Percentiles rank a stretch among this genome's conserved stretches.
phyloP scores from a whole-genome alignment of 257 asterid species.

The Echites panduratus region DNA sequence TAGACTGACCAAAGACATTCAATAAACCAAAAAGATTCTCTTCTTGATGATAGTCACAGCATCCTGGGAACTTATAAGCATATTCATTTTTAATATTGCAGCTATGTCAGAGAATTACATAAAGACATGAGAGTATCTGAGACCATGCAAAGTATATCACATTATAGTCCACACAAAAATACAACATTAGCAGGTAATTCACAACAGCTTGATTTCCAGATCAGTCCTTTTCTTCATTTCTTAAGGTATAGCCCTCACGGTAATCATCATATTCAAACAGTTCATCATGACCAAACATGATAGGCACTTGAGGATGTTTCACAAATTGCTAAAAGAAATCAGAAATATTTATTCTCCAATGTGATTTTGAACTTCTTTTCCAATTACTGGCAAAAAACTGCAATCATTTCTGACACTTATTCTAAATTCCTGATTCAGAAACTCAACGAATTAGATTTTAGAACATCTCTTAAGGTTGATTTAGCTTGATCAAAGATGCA shows the following conservation, averaged over 20 bases:
- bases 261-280: background rate
- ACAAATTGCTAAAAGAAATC: background rate
- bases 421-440: background rate
- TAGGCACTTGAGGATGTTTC: background rate
- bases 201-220: background rate
- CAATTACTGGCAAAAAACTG: background rate
- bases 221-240: background rate
- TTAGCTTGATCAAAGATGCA: background rate
- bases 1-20: background rate
- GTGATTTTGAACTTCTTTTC: background rate
- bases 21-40: background rate
- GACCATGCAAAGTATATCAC: background rate
- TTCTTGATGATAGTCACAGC: background rate
- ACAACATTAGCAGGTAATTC: background rate
- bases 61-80: background rate
- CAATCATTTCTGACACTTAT: background rate
- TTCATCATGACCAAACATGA: background rate
- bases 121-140: background rate
- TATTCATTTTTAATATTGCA: background rate
- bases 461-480: background rate
- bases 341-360: background rate
- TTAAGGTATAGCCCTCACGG: background rate
- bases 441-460: background rate
- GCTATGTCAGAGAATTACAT: background rate
- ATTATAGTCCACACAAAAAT: background rate